A percentile compares a stretch with the other conserved stretches of the same genome.
Evolutionary conservation across 768 basidiomycete genomes (phyloP).

Genomic region (Daedaleopsis sinensis): DNA sequence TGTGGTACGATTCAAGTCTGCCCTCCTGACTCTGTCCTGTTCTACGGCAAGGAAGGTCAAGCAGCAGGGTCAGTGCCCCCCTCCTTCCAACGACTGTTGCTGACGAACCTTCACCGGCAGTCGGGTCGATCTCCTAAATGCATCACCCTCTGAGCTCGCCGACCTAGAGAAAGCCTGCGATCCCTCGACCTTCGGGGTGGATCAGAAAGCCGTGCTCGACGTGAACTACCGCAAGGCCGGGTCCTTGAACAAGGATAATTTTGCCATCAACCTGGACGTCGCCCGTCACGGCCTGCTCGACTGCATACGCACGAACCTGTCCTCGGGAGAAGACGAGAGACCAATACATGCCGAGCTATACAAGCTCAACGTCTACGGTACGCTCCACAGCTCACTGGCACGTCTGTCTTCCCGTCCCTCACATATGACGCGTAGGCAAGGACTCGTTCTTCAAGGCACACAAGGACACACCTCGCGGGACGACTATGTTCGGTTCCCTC

Average conservation of each 20-base stretch:
- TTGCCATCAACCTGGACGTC: conserved; percentile 38
- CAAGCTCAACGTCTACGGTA: conserved; percentile 50
- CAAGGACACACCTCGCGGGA: conserved; percentile 13
- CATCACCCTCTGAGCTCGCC: conserved; percentile 20
- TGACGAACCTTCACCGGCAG: not conserved
- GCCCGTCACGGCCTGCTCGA: conserved; percentile 34
- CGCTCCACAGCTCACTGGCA: not conserved
- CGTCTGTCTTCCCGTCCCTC: not conserved
- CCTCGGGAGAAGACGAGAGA: conserved; percentile 27
- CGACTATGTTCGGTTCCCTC: conserved; percentile 45
- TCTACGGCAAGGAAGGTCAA: not conserved
- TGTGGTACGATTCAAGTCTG: not conserved
- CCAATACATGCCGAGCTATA: conserved; percentile 39
- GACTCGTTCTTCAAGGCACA: conserved; percentile 20
- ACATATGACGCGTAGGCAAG: not conserved
- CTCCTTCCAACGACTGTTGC: not conserved
- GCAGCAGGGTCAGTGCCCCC: not conserved
- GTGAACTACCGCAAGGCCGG: conserved; percentile 46
- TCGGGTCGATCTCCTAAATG: conserved; percentile 18
- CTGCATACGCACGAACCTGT: conserved; percentile 29
- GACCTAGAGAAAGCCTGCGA: conserved; percentile 38
- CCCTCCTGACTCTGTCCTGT: no score
- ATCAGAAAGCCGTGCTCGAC: conserved; percentile 42
- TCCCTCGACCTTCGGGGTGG: conserved; percentile 43
- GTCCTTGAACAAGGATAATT: conserved; percentile 41